phyloP scores from a whole-genome alignment of 139 green algal species.

The Klebsormidium nitens region DNA sequence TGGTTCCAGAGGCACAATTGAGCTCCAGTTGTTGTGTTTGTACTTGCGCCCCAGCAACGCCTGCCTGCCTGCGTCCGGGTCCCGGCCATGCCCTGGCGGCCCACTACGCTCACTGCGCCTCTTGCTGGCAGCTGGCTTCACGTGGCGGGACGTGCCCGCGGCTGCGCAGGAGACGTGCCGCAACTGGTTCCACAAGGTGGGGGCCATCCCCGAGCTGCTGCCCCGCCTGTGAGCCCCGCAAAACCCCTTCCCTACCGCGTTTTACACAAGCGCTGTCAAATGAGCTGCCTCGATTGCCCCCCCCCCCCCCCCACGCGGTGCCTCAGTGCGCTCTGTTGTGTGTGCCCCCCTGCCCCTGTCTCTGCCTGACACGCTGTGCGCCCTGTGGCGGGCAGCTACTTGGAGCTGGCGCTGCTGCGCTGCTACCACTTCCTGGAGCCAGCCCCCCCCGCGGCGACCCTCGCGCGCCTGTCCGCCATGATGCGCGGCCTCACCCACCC shows the following conservation, averaged over 20 bases:
- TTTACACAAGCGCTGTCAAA: background rate
- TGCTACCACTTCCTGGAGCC: conserved; percentile 37
- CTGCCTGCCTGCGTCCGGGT: no score
- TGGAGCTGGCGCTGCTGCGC: conserved; percentile 33
- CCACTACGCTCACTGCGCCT: no score
- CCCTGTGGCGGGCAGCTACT: conserved; percentile 3
- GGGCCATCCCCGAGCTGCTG: conserved; percentile 28
- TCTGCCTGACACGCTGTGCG: background rate
- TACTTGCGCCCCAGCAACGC: no score
- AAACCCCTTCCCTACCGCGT: background rate
- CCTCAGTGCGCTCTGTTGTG: background rate
- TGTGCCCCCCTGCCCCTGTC: background rate
- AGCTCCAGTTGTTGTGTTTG: no score
- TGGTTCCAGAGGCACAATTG: no score
- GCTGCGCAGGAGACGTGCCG: conserved; percentile 36
- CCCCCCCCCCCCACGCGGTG: background rate
- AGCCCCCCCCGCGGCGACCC: conserved; percentile 7
- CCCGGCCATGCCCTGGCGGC: no score
- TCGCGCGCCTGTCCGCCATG: conserved; percentile 16
- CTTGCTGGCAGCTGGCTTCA: conserved; percentile 27
- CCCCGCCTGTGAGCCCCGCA: conserved; percentile 17
- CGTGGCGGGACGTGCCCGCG: conserved; percentile 1
- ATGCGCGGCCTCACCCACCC: conserved; percentile 34
- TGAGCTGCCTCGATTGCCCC: background rate
- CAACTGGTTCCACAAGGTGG: conserved; percentile 47